Percentiles rank a stretch among this genome's conserved stretches.
These are phyloP conservation scores for Aspergillus sclerotioniger DNA, from an alignment of 495 filamentous ascomycete species.

Conservation along the genomic window DNA sequence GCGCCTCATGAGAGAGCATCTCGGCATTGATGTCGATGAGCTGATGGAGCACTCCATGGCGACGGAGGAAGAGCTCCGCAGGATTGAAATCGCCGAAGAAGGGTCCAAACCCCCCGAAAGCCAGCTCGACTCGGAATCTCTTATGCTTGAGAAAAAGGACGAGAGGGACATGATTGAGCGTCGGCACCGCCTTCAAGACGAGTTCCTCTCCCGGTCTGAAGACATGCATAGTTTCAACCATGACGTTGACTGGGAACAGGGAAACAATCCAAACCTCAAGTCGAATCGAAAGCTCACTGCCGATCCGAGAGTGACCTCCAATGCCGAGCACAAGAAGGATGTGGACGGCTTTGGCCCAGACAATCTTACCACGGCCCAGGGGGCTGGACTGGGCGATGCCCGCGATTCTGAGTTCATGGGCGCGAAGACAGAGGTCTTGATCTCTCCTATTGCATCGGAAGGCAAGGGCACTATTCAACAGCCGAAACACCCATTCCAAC, in stretches of 20 bases:
- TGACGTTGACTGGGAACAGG: conserved; percentile 70
- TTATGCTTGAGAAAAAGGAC: conserved; percentile 42
- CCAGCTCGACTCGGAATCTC: conserved; percentile 32
- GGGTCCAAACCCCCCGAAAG: conserved; percentile 20
- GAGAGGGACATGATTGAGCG: conserved; percentile 56
- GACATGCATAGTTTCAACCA: conserved; percentile 78
- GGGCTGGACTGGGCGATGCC: conserved; percentile 54
- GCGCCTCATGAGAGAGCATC: conserved; percentile 94
- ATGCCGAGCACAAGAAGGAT: conserved; percentile 66
- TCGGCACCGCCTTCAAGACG: conserved; percentile 58
- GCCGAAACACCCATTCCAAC: conserved; percentile 38
- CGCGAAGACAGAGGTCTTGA: conserved; percentile 62
- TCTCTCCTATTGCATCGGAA: conserved; percentile 57
- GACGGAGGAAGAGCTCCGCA: conserved; percentile 44
- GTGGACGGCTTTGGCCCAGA: conserved; percentile 75
- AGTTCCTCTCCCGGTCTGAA: conserved; percentile 60
- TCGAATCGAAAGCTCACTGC: conserved; percentile 57
- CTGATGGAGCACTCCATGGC: conserved; percentile 75
- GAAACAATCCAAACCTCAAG: conserved; percentile 59
- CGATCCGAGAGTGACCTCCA: conserved; percentile 63
- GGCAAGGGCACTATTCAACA: conserved; percentile 55
- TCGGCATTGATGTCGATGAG: conserved; percentile 92
- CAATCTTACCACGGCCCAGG: conserved; percentile 57
- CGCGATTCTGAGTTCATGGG: conserved; percentile 65
- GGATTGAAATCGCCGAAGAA: conserved; percentile 40